Percentiles rank a stretch among this genome's conserved stretches.
Conservation (phyloP, 2,329 filamentous ascomycete genomes). For the Xylariaceae sp. region DNA sequence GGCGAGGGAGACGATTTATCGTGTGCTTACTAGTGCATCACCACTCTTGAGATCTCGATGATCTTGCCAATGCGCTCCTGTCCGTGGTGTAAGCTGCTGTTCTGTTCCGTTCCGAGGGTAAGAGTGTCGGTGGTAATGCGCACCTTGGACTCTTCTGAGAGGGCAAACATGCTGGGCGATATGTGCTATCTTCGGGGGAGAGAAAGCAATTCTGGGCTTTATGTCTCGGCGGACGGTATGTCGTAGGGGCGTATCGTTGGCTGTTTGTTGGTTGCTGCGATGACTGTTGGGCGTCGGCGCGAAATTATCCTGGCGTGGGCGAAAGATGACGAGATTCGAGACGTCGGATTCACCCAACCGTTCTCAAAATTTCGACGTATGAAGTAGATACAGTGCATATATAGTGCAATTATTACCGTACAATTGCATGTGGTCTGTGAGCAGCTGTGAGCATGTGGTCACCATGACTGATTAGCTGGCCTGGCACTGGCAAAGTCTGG, state of each 20-base stretch:
- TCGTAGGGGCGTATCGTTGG: neutral
- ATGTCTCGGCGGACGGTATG: neutral
- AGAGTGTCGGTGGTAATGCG: conserved; percentile 15
- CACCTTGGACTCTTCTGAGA: conserved; percentile 98
- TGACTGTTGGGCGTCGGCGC: neutral
- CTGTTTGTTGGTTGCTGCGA: neutral
- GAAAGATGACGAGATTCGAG: conserved; percentile 14
- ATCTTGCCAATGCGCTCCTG: conserved; percentile 97
- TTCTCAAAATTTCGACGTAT: conserved; percentile 12
- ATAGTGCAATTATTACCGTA: neutral
- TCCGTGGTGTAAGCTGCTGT: conserved; percentile 17
- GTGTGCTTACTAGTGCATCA: conserved; percentile 81
- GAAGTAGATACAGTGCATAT: neutral
- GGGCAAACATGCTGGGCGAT: conserved; percentile 51
- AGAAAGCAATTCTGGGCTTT: neutral
- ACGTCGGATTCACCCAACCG: neutral
- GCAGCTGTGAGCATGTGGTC: no score
- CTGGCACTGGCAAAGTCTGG: neutral
- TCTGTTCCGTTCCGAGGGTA: neutral
- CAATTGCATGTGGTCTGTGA: neutral
- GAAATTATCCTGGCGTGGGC: neutral
- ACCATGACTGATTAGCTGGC: no score
- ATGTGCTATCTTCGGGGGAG: neutral
- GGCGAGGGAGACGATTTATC: neutral
- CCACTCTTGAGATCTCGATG: conserved; percentile 89